Conservation (phyloP, 352 stramenopile genomes). For the Globisporangium viniferum region DNA sequence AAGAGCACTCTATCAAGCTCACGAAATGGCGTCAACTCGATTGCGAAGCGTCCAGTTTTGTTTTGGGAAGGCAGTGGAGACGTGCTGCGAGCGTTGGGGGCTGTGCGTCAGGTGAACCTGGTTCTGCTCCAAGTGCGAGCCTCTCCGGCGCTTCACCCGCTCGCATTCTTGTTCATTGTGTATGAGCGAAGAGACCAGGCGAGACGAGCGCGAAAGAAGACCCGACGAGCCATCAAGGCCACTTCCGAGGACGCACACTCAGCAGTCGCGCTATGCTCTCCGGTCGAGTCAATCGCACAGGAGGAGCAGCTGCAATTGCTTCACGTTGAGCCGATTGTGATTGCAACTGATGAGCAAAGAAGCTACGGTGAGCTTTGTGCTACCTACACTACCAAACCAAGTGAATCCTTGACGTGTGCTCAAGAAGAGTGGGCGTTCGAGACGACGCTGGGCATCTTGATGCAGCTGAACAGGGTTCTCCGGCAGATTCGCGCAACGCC, state of each 20-base stretch:
- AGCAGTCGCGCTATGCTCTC: neutral
- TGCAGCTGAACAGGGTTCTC: neutral
- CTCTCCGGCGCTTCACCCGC: neutral
- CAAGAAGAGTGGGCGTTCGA: neutral
- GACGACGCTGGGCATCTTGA: neutral
- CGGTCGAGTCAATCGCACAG: neutral
- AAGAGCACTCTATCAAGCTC: neutral
- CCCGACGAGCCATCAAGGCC: neutral
- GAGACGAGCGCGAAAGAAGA: neutral
- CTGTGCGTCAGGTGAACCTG: neutral
- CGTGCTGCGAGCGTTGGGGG: neutral
- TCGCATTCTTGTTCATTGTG: constrained; percentile 2
- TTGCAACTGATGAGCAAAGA: neutral
- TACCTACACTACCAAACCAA: too few relatives aligned
- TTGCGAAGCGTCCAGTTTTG: neutral
- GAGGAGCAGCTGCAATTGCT: neutral
- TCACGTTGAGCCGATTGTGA: neutral
- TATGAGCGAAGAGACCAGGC: constrained; percentile 1
- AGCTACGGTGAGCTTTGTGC: neutral
- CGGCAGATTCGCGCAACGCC: neutral
- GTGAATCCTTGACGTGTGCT: neutral
- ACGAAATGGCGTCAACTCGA: neutral
- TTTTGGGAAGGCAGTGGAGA: neutral
- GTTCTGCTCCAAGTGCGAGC: neutral
- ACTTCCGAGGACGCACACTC: neutral